Evolutionary conservation across 2,329 filamentous ascomycete genomes (phyloP).

Genomic region (Xylariaceae sp.): DNA sequence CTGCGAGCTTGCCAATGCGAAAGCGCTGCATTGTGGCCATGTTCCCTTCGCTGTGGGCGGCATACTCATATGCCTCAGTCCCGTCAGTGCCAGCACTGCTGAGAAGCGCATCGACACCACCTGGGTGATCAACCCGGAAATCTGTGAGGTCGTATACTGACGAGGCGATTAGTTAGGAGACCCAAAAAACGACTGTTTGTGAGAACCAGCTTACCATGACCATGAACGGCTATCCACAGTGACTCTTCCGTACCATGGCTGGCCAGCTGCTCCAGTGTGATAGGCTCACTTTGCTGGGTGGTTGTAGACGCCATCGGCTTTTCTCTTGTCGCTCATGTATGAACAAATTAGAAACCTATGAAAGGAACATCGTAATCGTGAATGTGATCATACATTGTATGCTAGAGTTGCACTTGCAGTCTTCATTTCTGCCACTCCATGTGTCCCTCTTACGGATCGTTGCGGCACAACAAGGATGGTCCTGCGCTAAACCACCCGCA

Average conservation of each 20-base stretch:
- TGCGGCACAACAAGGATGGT: neutral
- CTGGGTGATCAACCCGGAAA: neutral
- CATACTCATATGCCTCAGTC: neutral
- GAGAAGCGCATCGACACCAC: neutral
- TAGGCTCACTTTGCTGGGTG: neutral
- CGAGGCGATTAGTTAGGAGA: neutral
- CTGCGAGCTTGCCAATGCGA: neutral
- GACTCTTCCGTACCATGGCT: neutral
- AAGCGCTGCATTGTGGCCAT: neutral
- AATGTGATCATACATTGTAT: too few species aligned
- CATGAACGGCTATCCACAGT: neutral
- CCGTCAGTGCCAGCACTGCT: neutral
- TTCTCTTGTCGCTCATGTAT: too few species aligned
- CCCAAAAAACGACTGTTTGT: neutral
- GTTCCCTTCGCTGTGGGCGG: neutral
- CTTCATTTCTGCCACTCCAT: too few species aligned
- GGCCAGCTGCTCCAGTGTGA: neutral
- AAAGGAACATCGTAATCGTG: too few species aligned
- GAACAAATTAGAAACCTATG: too few species aligned
- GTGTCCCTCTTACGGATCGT: too few species aligned
- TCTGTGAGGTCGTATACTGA: neutral
- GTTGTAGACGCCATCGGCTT: neutral
- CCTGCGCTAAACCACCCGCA: neutral
- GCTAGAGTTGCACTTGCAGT: too few species aligned
- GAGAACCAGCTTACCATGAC: neutral